A percentile compares a stretch with the other conserved stretches of the same genome.
Conservation (phyloP, 208 protist species). For the Phytomonas sp. region DNA sequence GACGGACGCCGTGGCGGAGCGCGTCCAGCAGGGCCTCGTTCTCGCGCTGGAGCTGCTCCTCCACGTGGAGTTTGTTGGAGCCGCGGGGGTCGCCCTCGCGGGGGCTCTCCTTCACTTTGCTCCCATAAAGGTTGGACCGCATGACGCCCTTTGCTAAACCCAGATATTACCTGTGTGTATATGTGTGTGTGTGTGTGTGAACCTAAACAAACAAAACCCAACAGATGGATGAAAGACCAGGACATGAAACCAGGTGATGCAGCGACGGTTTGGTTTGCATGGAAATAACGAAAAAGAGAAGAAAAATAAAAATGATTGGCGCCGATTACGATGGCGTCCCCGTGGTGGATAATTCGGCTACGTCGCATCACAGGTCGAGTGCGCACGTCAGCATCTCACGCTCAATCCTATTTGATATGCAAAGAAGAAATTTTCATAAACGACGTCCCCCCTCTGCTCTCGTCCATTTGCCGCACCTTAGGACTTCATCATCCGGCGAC, state of each 20-base stretch:
- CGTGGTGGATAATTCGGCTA: background rate
- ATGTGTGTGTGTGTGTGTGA: background rate
- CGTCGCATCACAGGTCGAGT: background rate
- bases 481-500: conserved; percentile 83
- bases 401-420: background rate
- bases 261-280: background rate
- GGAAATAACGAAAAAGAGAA: no score
- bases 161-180: background rate
- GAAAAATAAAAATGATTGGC: no score
- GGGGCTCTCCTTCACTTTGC: background rate
- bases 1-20: conserved; percentile 40
- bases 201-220: background rate
- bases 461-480: conserved; percentile 11
- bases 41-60: conserved; percentile 51
- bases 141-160: conserved; percentile 14
- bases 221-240: background rate
- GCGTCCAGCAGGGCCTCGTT: conserved; percentile 73
- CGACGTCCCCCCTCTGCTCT: background rate
- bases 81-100: background rate
- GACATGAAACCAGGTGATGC: background rate
- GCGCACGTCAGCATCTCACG: background rate
- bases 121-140: conserved; percentile 54
- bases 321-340: no score
- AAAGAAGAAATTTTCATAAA: background rate
- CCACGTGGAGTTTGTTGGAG: conserved; percentile 30